Evolutionary conservation across 805 yeast genomes (phyloP).

Genomic region (Wickerhamiella hasegawae): DNA sequence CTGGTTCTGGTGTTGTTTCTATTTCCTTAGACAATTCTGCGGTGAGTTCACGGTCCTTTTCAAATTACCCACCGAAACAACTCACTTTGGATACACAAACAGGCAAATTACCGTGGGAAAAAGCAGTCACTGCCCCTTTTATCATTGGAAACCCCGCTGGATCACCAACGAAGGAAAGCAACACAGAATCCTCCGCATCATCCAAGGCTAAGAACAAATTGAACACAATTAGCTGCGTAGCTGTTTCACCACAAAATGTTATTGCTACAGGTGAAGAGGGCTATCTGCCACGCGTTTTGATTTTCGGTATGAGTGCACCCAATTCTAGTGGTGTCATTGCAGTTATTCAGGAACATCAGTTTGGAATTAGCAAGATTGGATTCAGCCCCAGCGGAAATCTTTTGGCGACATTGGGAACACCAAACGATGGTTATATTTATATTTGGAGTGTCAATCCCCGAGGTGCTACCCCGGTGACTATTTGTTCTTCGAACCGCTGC

Average conservation of each 20-base stretch:
- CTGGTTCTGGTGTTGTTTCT: conserved; percentile 4
- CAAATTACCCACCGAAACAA: conserved; percentile 2
- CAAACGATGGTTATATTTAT: conserved; percentile 52
- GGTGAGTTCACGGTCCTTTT: neutral
- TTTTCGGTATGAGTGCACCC: conserved; percentile 34
- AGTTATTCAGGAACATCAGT: conserved; percentile 43
- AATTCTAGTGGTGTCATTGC: conserved; percentile 23
- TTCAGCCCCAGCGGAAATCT: conserved; percentile 44
- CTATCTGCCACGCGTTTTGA: conserved; percentile 45
- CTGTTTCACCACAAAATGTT: conserved; percentile 36
- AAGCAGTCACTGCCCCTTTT: conserved; percentile 2
- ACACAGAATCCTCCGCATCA: neutral
- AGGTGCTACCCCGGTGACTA: conserved; percentile 19
- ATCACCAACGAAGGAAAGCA: neutral
- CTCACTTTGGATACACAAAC: neutral
- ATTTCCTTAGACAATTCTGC: neutral
- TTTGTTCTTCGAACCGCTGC: conserved; percentile 44
- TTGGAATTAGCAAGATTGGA: conserved; percentile 39
- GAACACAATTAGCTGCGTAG: conserved; percentile 29
- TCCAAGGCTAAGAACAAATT: conserved; percentile 5
- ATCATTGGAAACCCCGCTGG: neutral
- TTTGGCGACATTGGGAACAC: conserved; percentile 47
- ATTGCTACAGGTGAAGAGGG: conserved; percentile 62
- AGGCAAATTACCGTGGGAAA: conserved; percentile 1
- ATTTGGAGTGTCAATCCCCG: conserved; percentile 34